Evolutionary conservation across 73 alveolate genomes (phyloP), one percentile per base, ranked within the genome.

Genomic region (Paraurostyla sp.): DNA sequence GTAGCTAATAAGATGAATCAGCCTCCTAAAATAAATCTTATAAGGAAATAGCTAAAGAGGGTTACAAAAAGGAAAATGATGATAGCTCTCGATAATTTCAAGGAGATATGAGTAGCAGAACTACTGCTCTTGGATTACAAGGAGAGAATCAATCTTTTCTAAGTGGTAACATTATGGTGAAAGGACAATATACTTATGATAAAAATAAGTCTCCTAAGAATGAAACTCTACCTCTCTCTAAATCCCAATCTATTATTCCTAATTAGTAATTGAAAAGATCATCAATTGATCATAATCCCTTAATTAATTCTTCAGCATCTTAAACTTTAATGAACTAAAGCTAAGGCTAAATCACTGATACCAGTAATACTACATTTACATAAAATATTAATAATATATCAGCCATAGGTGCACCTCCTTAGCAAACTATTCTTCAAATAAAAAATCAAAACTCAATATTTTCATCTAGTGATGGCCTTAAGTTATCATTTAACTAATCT

Each of bases 81-180:
- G n/a, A n/a, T n/a, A n/a, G n/a, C n/a, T n/a, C n/a, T n/a, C n/a
- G n/a, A n/a, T 27, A 60, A 60, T 9, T 18, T 16, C 9, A 32
- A 16, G 78, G 78, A 2, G 78, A 60, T 60, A 60, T 60, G 50
- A 60, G 78, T 60, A 60, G 78, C 13, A 60, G 78, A 60, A 27
- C 78, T 25, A 60, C 78, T 16, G 50, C n/a, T 16, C 22, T 60
- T 27, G 32, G 6, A 32, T n/a, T n/a, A 32, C 13, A 60, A 27
- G 43, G 6, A 7, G 50, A 60, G 9, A 22, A 27, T 60, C 30
- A 60, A 32, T 60, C 78, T 27, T 27, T 60, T 60, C 4, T 27
- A 25, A 50, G 78, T n/a, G 50, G 50, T 60, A 60, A 32, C 32
- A 59, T 59, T 6, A 59, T 59, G 76, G 76, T 59, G 22, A 59